Evolutionary conservation across 1,284 basidiomycete genomes (phyloP).

Genomic region (Trichosporon sp.): DNA sequence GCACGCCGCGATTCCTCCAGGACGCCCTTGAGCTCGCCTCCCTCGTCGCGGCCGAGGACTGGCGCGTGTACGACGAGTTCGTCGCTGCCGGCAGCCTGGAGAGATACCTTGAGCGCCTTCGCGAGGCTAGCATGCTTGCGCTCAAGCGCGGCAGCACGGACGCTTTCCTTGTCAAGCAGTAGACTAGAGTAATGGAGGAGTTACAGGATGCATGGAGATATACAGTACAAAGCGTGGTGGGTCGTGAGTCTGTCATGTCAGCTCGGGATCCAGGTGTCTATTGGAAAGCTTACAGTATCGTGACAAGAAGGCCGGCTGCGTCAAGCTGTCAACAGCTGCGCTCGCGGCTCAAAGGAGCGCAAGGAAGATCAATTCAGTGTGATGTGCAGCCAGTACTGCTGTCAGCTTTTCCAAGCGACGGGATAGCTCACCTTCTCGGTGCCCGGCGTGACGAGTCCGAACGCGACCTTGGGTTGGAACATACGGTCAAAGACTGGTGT

Average conservation of each 20-base stretch:
- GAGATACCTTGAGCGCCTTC: constrained; percentile 66
- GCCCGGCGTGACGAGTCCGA: constrained; percentile 29
- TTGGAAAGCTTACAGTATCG: background rate
- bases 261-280: background rate
- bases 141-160: constrained; percentile 67
- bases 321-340: background rate
- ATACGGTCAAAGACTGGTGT: constrained; percentile 77
- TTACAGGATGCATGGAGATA: background rate
- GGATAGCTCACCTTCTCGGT: constrained; percentile 37
- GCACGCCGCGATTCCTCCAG: constrained; percentile 73
- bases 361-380: constrained; percentile 7
- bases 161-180: constrained; percentile 55
- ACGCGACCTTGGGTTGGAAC: constrained; percentile 54
- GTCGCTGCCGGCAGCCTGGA: constrained; percentile 57
- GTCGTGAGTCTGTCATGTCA: background rate
- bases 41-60: constrained; percentile 80
- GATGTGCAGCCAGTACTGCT: constrained; percentile 35
- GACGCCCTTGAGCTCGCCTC: constrained; percentile 70
- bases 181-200: background rate
- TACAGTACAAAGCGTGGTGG: constrained; percentile 2
- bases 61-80: constrained; percentile 83
- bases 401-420: constrained; percentile 11
- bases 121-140: constrained; percentile 63
- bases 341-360: background rate
- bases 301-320: background rate